Conservation (phyloP, 2,329 filamentous ascomycete genomes). For the Aspergillus ochraceoroseus region DNA sequence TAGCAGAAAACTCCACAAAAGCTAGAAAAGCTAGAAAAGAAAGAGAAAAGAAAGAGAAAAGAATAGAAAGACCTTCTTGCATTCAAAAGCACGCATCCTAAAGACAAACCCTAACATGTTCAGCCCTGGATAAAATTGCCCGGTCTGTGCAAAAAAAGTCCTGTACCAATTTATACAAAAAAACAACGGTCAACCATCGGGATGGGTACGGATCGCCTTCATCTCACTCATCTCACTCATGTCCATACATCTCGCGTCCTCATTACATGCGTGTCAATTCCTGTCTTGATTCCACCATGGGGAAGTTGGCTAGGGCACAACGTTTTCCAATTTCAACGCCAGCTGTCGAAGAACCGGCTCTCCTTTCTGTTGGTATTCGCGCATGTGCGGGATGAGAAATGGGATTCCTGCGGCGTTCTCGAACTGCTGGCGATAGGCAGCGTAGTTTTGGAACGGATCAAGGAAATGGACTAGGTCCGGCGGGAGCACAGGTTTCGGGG, state of each 20-base stretch:
- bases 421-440: conserved; percentile 35
- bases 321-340: conserved; percentile 24
- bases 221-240: conserved; percentile 1
- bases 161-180: too few species aligned
- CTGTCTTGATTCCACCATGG: too few species aligned
- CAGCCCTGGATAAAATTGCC: too few species aligned
- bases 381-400: conserved; percentile 38
- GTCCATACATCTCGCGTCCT: not conserved
- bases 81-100: too few species aligned
- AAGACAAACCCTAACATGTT: too few species aligned
- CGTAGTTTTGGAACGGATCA: conserved; percentile 33
- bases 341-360: conserved; percentile 27
- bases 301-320: conserved; percentile 10
- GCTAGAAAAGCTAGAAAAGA: conserved; percentile 1
- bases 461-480: conserved; percentile 26
- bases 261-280: not conserved
- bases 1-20: too few species aligned
- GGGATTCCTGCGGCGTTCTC: conserved; percentile 34
- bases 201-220: not conserved
- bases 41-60: not conserved
- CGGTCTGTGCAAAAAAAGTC: not conserved
- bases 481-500: conserved; percentile 25
- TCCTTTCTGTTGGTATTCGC: conserved; percentile 31
- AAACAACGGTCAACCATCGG: too few species aligned
- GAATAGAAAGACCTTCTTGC: not conserved